Evolutionary conservation across 345 rosid species (phyloP).

Genomic region (Eucalyptus paniculata): DNA sequence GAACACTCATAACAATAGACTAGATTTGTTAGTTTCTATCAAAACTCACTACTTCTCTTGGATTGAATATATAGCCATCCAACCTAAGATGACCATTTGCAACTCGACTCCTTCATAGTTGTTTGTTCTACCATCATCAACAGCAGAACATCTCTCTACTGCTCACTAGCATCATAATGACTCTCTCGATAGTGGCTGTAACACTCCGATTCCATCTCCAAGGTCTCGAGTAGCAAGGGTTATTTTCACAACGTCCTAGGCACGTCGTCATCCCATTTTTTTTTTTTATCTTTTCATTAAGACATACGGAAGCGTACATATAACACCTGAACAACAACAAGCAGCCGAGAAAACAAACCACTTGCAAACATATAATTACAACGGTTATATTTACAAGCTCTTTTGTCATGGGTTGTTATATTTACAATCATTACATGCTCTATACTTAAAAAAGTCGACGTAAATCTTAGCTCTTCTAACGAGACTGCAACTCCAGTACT

Average conservation of each 20-base stretch:
- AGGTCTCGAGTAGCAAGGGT: no score
- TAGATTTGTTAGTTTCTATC: background rate
- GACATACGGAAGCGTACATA: no score
- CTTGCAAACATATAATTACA: no score
- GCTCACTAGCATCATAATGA: accelerated
- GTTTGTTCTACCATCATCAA: background rate
- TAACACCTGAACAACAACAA: no score
- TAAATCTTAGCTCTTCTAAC: no score
- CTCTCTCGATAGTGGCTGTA: background rate
- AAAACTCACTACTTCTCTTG: background rate
- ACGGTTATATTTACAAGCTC: no score
- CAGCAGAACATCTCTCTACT: background rate
- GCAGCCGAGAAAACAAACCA: no score
- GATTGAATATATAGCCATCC: background rate
- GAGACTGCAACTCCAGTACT: no score
- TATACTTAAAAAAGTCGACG: accelerated
- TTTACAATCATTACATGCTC: no score
- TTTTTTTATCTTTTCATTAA: no score
- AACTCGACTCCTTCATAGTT: background rate
- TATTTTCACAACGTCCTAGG: accelerated
- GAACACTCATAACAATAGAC: background rate
- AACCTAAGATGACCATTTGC: background rate
- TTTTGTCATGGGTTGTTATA: no score
- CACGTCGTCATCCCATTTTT: accelerated
- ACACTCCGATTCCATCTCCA: no score